Conservation (phyloP, 192 early-diverging fungal species). For the Dimargaris verticillata region DNA sequence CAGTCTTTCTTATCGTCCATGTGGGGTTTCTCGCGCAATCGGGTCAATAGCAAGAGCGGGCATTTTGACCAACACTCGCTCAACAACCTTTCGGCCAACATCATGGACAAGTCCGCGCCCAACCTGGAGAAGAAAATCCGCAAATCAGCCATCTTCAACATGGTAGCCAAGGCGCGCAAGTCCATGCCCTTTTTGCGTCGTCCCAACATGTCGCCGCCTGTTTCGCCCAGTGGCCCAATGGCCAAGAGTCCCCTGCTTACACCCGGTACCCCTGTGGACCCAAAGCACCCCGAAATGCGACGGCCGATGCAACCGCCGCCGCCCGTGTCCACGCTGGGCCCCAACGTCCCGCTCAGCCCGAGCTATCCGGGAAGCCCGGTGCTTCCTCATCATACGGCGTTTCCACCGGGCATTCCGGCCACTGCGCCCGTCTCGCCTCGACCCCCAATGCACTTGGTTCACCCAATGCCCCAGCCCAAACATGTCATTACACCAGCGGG, state of each 20-base stretch:
- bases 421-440: not conserved
- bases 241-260: no score
- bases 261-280: no score
- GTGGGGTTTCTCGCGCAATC: not conserved
- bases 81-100: conserved; percentile 3
- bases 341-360: not conserved
- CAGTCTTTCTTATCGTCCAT: not conserved
- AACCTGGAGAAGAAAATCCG: conserved; percentile 9
- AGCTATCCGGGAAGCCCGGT: not conserved
- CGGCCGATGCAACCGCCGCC: not conserved
- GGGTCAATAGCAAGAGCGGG: conserved; percentile 9
- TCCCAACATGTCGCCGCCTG: not conserved
- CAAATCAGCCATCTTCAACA: conserved; percentile 8
- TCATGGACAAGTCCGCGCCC: conserved; percentile 9
- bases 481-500: conserved; percentile 5
- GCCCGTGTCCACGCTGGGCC: not conserved
- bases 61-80: conserved; percentile 8
- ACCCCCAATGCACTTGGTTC: conserved; percentile 9
- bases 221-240: not conserved
- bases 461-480: conserved; percentile 6
- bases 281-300: no score
- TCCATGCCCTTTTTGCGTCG: conserved; percentile 11
- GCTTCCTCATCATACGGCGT: not conserved
- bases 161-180: conserved; percentile 5
- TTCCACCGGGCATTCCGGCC: conserved; percentile 3